Evolutionary conservation across 495 filamentous ascomycete genomes (phyloP).

Genomic region (Aspergillus biplanus): DNA sequence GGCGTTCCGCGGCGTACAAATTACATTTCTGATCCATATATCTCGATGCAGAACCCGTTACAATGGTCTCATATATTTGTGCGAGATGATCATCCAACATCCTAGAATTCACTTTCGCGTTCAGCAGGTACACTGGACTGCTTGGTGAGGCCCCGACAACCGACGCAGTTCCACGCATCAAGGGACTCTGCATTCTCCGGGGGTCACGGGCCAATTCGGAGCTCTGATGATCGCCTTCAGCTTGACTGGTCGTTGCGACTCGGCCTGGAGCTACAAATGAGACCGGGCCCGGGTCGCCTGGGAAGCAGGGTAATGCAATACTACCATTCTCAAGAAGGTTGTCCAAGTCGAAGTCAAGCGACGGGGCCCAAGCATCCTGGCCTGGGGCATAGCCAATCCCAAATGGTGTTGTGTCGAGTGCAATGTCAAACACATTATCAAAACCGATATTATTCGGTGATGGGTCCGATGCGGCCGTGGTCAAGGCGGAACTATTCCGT

Average conservation of each 20-base stretch:
- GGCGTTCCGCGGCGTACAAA: constrained; percentile 21
- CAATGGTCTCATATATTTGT: constrained; percentile 28
- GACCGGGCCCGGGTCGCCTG: neutral
- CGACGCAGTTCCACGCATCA: neutral
- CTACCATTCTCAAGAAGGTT: neutral
- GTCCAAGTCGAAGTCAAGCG: neutral
- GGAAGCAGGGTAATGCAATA: neutral
- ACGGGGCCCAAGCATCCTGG: neutral
- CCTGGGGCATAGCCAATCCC: neutral
- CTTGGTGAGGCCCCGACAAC: constrained; percentile 11
- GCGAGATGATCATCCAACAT: constrained; percentile 26
- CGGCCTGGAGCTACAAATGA: neutral
- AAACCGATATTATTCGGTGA: neutral
- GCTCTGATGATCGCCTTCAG: neutral
- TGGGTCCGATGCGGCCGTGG: neutral
- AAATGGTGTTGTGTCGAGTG: neutral
- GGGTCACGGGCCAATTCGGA: neutral
- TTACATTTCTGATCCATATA: constrained; percentile 31
- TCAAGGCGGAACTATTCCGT: neutral
- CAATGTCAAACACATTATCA: neutral
- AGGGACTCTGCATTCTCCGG: neutral
- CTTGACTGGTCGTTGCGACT: neutral
- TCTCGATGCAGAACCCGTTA: constrained; percentile 27
- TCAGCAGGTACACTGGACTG: constrained; percentile 32
- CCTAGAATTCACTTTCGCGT: constrained; percentile 27